Conservation (phyloP, 805 yeast genomes). For the Maudiozyma pseudohumilis region DNA sequence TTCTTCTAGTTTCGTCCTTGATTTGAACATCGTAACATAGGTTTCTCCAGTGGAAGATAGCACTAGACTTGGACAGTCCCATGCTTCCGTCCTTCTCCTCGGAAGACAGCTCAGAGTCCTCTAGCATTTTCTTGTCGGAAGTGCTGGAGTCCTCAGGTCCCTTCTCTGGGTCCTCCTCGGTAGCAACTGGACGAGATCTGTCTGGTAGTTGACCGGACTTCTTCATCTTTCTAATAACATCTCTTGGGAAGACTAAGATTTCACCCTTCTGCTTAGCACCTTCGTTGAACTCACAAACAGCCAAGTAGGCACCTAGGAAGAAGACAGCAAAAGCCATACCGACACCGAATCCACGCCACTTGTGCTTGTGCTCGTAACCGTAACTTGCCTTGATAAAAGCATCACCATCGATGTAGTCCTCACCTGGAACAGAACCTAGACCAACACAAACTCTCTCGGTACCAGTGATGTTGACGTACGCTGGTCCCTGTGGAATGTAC, state of each 20-base stretch:
- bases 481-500: conserved; percentile 37
- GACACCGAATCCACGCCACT: conserved; percentile 58
- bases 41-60: conserved; percentile 70
- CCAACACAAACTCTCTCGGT: conserved; percentile 36
- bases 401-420: conserved; percentile 37
- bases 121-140: conserved; percentile 18
- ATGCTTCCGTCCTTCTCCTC: conserved; percentile 5
- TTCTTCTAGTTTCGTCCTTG: conserved; percentile 48
- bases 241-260: conserved; percentile 42
- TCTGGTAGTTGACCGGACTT: conserved; percentile 25
- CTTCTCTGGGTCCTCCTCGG: conserved; percentile 9
- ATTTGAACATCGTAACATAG: conserved; percentile 61
- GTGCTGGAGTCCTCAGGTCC: conserved; percentile 7
- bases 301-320: conserved; percentile 41
- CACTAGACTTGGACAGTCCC: conserved; percentile 29
- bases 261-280: conserved; percentile 56
- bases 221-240: conserved; percentile 37
- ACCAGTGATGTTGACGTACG: conserved; percentile 26
- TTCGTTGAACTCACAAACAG: conserved; percentile 40
- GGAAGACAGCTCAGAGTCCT: conserved; percentile 15
- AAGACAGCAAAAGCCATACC: conserved; percentile 40
- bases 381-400: conserved; percentile 34
- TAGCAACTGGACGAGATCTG: not conserved
- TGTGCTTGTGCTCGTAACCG: conserved; percentile 34
- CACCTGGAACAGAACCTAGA: conserved; percentile 43